phyloP scores from a whole-genome alignment of 1,284 basidiomycete genomes.

The Agroathelia rolfsii region DNA sequence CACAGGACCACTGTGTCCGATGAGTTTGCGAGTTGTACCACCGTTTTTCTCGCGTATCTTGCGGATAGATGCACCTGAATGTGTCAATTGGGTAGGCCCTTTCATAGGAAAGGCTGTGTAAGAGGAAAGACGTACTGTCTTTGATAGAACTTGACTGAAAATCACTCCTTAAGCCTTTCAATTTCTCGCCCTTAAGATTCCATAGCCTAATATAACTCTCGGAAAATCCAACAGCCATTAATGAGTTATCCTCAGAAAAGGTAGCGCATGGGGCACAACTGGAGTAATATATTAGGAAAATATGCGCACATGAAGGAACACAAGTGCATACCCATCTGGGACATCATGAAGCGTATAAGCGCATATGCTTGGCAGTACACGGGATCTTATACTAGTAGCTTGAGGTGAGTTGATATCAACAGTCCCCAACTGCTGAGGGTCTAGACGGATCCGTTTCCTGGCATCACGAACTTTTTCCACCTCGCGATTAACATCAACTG shows the following conservation, averaged over 20 bases:
- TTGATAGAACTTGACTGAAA: conserved; percentile 58
- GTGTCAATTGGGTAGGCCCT: conserved; percentile 5
- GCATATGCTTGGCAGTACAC: conserved; percentile 81
- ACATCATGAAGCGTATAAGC: conserved; percentile 89
- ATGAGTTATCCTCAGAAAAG: conserved; percentile 85
- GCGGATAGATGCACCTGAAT: conserved; percentile 48
- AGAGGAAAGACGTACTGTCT: conserved; percentile 45
- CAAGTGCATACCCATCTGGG: conserved; percentile 67
- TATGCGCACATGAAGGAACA: neutral
- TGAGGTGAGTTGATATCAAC: conserved; percentile 51
- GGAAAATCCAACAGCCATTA: conserved; percentile 95
- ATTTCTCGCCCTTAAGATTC: conserved; percentile 89
- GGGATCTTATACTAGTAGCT: conserved; percentile 41
- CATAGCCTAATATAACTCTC: conserved; percentile 95
- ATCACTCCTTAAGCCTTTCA: conserved; percentile 71
- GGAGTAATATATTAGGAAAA: conserved; percentile 8
- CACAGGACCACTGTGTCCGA: conserved; percentile 95
- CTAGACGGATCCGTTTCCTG: conserved; percentile 81
- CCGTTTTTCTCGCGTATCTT: conserved; percentile 73
- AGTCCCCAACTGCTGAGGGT: conserved; percentile 54
- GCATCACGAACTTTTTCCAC: conserved; percentile 86
- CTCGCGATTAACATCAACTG: conserved; percentile 85
- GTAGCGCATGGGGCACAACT: conserved; percentile 74
- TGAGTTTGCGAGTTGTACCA: conserved; percentile 79
- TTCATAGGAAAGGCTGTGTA: no score